Conservation (phyloP, 2,329 filamentous ascomycete genomes). For the Colletotrichum melonis region DNA sequence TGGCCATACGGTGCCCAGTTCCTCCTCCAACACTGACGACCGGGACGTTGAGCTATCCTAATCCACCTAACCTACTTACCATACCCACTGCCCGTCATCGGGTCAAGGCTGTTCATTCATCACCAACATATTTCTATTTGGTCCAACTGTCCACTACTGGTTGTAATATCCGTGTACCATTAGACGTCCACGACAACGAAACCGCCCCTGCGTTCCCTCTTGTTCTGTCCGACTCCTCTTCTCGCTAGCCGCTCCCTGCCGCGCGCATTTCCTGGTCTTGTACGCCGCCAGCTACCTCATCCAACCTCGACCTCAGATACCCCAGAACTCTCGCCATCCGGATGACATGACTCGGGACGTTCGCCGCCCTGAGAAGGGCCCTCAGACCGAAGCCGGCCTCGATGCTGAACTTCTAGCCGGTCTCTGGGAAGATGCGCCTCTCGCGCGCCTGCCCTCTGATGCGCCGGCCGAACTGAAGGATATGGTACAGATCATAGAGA, state of each 20-base stretch:
- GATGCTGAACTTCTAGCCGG: slow-evolving; percentile 65
- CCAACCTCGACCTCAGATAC: slow-evolving; percentile 23
- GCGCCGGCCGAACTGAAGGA: slow-evolving; percentile 69
- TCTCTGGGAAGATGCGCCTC: slow-evolving; percentile 69
- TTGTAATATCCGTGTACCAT: slow-evolving; percentile 25
- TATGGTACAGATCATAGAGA: slow-evolving; percentile 68
- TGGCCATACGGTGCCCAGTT: slow-evolving; percentile 25
- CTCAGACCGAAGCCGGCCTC: slow-evolving; percentile 44
- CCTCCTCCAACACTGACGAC: background rate
- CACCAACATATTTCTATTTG: slow-evolving; percentile 13
- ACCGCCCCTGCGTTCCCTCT: background rate
- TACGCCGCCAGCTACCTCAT: background rate
- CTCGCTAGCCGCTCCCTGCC: slow-evolving; percentile 8
- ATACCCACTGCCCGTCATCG: slow-evolving; percentile 15
- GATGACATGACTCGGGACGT: slow-evolving; percentile 64
- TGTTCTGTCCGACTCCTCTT: background rate
- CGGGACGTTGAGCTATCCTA: background rate
- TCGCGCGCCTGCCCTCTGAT: slow-evolving; percentile 69
- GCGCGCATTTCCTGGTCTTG: slow-evolving; percentile 3
- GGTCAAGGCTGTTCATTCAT: slow-evolving; percentile 5
- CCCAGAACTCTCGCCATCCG: slow-evolving; percentile 32
- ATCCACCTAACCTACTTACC: slow-evolving; percentile 1
- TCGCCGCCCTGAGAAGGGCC: slow-evolving; percentile 47
- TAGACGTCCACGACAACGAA: slow-evolving; percentile 3
- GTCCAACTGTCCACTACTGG: slow-evolving; percentile 12